Conservation (phyloP, 352 stramenopile genomes). For the Pythium sukuiense region DNA sequence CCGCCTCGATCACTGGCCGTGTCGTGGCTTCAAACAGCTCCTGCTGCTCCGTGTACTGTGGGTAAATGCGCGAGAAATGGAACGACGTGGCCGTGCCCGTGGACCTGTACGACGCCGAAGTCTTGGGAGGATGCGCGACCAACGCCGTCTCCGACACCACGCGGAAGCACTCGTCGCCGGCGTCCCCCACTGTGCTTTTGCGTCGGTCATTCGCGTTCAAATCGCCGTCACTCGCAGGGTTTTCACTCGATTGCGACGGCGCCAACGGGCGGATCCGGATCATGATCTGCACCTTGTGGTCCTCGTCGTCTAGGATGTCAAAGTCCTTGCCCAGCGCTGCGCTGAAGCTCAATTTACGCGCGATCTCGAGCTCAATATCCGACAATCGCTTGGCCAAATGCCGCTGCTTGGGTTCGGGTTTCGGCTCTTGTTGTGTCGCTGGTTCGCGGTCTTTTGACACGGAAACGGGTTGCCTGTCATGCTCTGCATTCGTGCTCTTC, state of each 20-base stretch:
- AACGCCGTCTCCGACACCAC: slow-evolving; percentile 64
- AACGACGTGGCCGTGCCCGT: slow-evolving; percentile 77
- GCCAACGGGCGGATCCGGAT: slow-evolving; percentile 66
- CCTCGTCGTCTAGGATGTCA: slow-evolving; percentile 24
- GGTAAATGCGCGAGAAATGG: slow-evolving; percentile 88
- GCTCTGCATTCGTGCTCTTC: slow-evolving; percentile 11
- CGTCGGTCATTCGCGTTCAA: neutral
- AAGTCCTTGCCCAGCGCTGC: slow-evolving; percentile 34
- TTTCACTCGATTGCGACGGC: slow-evolving; percentile 4
- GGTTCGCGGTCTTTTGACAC: neutral
- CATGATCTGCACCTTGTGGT: slow-evolving; percentile 51
- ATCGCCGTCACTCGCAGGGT: slow-evolving; percentile 4
- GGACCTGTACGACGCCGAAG: slow-evolving; percentile 69
- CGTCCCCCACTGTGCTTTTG: neutral
- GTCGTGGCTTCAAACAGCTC: slow-evolving; percentile 92
- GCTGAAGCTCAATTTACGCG: slow-evolving; percentile 73
- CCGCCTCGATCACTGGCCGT: slow-evolving; percentile 87
- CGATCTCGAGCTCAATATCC: slow-evolving; percentile 35
- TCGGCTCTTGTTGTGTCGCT: slow-evolving; percentile 8
- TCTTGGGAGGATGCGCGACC: slow-evolving; percentile 70
- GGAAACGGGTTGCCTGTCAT: neutral
- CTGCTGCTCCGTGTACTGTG: slow-evolving; percentile 69
- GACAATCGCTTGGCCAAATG: slow-evolving; percentile 13
- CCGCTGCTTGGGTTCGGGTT: neutral
- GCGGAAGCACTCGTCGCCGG: slow-evolving; percentile 54